Evolutionary conservation across 2,329 filamentous ascomycete genomes (phyloP).

Genomic region (Diaporthe citriasiana): DNA sequence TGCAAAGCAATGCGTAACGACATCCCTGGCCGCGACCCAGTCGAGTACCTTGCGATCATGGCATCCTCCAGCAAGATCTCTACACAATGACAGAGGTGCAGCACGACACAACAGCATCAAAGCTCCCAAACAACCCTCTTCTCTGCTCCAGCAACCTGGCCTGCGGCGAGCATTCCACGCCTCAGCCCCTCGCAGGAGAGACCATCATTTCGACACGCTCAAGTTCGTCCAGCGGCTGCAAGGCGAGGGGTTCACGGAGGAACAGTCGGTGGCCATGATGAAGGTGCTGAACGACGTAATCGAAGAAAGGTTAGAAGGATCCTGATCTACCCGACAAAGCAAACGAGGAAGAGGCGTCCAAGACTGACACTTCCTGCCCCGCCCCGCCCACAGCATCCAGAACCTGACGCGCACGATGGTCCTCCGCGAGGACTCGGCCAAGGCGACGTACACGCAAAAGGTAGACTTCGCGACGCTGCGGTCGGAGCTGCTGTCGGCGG

Average conservation of each 20-base stretch:
- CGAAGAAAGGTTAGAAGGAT: conserved; percentile 79
- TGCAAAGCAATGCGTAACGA: conserved; percentile 49
- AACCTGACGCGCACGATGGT: conserved; percentile 99
- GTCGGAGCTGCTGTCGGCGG: conserved; percentile 91
- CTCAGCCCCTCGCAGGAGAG: conserved; percentile 72
- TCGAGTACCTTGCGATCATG: conserved; percentile 37
- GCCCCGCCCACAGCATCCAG: conserved; percentile 76
- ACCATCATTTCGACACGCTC: conserved; percentile 98
- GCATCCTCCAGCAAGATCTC: conserved; percentile 46
- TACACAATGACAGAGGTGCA: conserved; percentile 43
- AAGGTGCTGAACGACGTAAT: conserved; percentile 96
- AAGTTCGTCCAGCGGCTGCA: conserved; percentile 95
- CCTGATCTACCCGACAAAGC: not conserved
- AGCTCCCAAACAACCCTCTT: conserved; percentile 33
- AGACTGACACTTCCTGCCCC: conserved; percentile 4
- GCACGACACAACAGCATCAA: not conserved
- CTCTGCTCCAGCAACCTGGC: conserved; percentile 49
- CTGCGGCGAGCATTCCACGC: conserved; percentile 74
- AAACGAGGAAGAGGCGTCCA: not conserved
- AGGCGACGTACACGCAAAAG: conserved; percentile 86
- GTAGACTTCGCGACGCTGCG: conserved; percentile 98
- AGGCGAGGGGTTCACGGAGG: conserved; percentile 93
- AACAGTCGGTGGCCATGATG: conserved; percentile 99
- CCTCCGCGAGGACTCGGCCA: conserved; percentile 90
- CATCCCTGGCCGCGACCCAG: conserved; percentile 45